Percentiles rank a stretch among this genome's conserved stretches.
Conservation (phyloP, 208 protist genomes). For the Crithidia expoeki region DNA sequence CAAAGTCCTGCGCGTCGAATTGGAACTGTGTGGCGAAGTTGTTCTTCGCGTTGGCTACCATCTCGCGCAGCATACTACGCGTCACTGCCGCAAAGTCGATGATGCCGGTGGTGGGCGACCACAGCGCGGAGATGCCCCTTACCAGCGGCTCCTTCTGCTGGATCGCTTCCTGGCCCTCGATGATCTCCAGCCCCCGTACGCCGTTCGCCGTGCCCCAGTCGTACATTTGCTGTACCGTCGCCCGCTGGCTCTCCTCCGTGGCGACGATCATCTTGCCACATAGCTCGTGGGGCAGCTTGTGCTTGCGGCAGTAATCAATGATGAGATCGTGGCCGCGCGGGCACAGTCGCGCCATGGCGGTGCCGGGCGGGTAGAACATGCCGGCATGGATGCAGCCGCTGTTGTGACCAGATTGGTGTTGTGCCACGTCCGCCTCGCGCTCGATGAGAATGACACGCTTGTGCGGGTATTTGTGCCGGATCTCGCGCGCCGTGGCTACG, state of each 20-base stretch:
- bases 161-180: slow-evolving; percentile 69
- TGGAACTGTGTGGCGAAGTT: slow-evolving; percentile 66
- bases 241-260: slow-evolving; percentile 50
- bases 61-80: slow-evolving; percentile 67
- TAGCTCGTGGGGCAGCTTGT: slow-evolving; percentile 81
- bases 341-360: slow-evolving; percentile 84
- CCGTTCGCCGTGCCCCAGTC: slow-evolving; percentile 84
- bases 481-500: slow-evolving; percentile 76
- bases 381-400: slow-evolving; percentile 93
- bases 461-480: slow-evolving; percentile 63
- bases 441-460: slow-evolving; percentile 86
- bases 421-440: slow-evolving; percentile 84
- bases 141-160: slow-evolving; percentile 78
- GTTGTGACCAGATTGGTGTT: slow-evolving; percentile 92
- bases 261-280: slow-evolving; percentile 93
- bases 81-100: slow-evolving; percentile 83
- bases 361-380: slow-evolving; percentile 89
- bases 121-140: slow-evolving; percentile 68
- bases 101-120: slow-evolving; percentile 89
- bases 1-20: slow-evolving; percentile 78
- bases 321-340: slow-evolving; percentile 82
- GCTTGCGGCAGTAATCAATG: slow-evolving; percentile 85
- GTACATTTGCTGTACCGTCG: slow-evolving; percentile 71
- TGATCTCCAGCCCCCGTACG: slow-evolving; percentile 74
- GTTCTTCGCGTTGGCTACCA: slow-evolving; percentile 38